Evolutionary conservation across 2,329 filamentous ascomycete species (phyloP).

Genomic region (Phialophora macrospora): DNA sequence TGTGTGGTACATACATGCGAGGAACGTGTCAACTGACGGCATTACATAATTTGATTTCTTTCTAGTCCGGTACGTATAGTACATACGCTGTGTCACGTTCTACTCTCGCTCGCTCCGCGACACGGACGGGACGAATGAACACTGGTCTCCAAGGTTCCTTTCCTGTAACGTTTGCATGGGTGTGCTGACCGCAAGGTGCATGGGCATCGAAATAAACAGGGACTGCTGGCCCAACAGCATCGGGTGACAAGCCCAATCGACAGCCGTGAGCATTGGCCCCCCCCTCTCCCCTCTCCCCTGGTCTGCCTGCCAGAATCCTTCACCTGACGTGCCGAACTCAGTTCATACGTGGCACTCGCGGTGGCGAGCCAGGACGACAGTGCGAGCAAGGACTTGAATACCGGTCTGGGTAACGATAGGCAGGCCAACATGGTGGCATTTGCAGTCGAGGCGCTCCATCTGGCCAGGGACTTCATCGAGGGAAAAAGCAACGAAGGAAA

Average conservation of each 20-base stretch:
- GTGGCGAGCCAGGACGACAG: conserved; percentile 58
- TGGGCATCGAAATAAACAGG: conserved; percentile 49
- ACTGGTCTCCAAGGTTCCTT: no score
- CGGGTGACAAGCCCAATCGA: conserved; percentile 61
- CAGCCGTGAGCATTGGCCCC: conserved; percentile 52
- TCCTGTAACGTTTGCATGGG: neutral
- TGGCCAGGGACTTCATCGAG: conserved; percentile 61
- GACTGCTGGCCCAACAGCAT: conserved; percentile 65
- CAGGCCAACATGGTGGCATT: conserved; percentile 68
- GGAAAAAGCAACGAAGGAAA: conserved; percentile 16
- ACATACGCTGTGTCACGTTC: neutral
- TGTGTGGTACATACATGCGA: neutral
- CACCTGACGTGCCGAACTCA: conserved; percentile 37
- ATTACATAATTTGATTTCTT: neutral
- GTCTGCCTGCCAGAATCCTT: no score
- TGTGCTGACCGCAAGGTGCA: neutral
- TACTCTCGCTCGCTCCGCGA: neutral
- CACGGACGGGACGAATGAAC: no score
- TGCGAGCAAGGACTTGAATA: conserved; percentile 61
- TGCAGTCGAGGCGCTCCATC: conserved; percentile 61
- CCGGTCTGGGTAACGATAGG: conserved; percentile 58
- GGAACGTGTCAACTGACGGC: neutral
- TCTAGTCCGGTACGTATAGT: neutral
- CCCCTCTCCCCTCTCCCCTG: no score
- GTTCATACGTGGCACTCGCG: conserved; percentile 68